Base-by-base conservation (phyloP, 768 basidiomycete genomes). In the Lactarius vividus region DNA sequence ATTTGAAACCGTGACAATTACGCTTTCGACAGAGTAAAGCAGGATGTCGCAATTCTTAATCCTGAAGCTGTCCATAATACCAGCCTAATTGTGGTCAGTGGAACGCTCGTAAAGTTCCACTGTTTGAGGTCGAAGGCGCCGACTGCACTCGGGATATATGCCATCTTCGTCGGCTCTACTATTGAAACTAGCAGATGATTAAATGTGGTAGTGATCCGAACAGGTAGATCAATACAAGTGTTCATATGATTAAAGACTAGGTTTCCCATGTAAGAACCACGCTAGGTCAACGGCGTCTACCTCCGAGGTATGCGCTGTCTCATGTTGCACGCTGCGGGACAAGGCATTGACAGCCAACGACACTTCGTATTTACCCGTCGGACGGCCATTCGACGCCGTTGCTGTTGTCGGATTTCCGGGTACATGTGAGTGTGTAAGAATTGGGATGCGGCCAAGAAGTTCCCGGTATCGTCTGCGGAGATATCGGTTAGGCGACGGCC, bases 371-470 rank as follows among this genome's bases (percentile, higher is more conserved):
- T 70, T 69, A 39, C 57, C 66, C 28, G n/a, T 23, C 28, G 58
- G 20, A 42, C 2, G 16, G 40, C 40, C 59, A 10, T 49, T 29
- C 26, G 66, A 46, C 13, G 11, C 53, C 11, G 26, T 65, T 42
- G n/a, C 39, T 16, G 26, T 63, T 42, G 18, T 61, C 23, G 59
- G 37, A 58, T 57, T 28, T 4, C 35, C 39, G 53, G 46, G 31
- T 53, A 31, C 28, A 58, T 49, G 58, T 10, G 39, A 42, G 59
- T 46, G 57, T 72, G 70, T 78, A 81, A 92, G 76, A 37, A 85
- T 76, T 0, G 91, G 91, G 29, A 87, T 65, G n/a, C 79, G 81
- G 8, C 79, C 78, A 9, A 92, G 77, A n/a, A 92, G 79, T 29
- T 79, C 77, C 60, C 81, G 84, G 67, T 86, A 91, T 58, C 88